Conservation (phyloP, 1,139 yeast genomes). For the Hemisphaericaspora xylofermentans region DNA sequence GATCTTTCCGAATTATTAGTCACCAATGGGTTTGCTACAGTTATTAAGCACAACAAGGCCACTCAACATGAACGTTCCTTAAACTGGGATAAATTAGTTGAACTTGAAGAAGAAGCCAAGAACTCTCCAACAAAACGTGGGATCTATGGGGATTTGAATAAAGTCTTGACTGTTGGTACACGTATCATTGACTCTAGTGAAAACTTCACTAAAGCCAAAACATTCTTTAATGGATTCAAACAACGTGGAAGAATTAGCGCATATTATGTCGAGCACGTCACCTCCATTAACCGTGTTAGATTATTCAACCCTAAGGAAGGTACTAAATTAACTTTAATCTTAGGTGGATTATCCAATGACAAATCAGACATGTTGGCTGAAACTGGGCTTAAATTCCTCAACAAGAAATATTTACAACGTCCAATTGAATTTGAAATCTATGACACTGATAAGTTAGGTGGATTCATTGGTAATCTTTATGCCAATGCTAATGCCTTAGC, state of each 20-base stretch:
- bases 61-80: conserved; percentile 67
- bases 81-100: conserved; percentile 75
- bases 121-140: conserved; percentile 54
- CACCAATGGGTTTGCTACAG: conserved; percentile 71
- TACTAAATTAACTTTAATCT: conserved; percentile 63
- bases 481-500: conserved; percentile 45
- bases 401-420: conserved; percentile 63
- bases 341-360: conserved; percentile 68
- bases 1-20: conserved; percentile 68
- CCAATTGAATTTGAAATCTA: conserved; percentile 69
- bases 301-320: conserved; percentile 73
- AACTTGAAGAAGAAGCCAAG: conserved; percentile 63
- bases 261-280: conserved; percentile 66
- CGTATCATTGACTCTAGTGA: conserved; percentile 82
- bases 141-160: conserved; percentile 51
- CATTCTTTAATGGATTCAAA: conserved; percentile 68
- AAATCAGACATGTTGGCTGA: conserved; percentile 46
- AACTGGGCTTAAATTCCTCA: conserved; percentile 56
- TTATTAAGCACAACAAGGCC: conserved; percentile 73
- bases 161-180: conserved; percentile 50
- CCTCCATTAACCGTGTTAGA: conserved; percentile 66
- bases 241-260: conserved; percentile 61
- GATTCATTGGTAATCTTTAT: conserved; percentile 72
- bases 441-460: conserved; percentile 76
- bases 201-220: conserved; percentile 65